A percentile compares a stretch with the other conserved stretches of the same genome.
Evolutionary conservation across 768 basidiomycete genomes (phyloP).

Genomic region (Panaeolus cyanescens): DNA sequence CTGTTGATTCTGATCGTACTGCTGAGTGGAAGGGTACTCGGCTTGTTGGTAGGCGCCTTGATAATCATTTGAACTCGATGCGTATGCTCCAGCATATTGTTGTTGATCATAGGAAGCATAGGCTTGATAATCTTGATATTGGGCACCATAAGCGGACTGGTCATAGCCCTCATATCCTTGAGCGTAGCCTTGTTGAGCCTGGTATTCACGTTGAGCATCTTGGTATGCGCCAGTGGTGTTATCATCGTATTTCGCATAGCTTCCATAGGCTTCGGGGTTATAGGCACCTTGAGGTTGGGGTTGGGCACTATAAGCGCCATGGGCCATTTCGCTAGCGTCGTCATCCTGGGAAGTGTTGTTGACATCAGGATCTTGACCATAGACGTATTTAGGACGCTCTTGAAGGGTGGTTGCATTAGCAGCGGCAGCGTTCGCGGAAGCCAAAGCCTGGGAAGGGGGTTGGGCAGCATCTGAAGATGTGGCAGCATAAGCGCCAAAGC

Average conservation of each 20-base stretch:
- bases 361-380: constrained; percentile 31
- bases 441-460: constrained; percentile 25
- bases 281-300: constrained; percentile 39
- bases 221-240: constrained; percentile 25
- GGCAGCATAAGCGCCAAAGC: constrained; percentile 20
- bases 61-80: neutral
- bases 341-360: constrained; percentile 23
- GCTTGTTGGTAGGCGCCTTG: neutral
- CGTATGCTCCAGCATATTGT: neutral
- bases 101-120: neutral
- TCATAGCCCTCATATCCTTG: constrained; percentile 25
- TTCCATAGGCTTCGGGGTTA: constrained; percentile 45
- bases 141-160: constrained; percentile 13
- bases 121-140: constrained; percentile 8
- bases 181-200: constrained; percentile 32
- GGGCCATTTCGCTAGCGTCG: constrained; percentile 26
- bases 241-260: constrained; percentile 37
- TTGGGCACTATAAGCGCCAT: constrained; percentile 43
- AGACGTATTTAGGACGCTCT: constrained; percentile 41
- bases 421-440: constrained; percentile 14
- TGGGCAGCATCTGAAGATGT: neutral
- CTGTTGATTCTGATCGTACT: neutral
- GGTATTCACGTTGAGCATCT: constrained; percentile 31
- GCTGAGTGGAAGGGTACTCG: neutral
- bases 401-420: constrained; percentile 24